Base-by-base conservation (phyloP, 805 yeast species). In the Lipomyces yamanashiensis region DNA sequence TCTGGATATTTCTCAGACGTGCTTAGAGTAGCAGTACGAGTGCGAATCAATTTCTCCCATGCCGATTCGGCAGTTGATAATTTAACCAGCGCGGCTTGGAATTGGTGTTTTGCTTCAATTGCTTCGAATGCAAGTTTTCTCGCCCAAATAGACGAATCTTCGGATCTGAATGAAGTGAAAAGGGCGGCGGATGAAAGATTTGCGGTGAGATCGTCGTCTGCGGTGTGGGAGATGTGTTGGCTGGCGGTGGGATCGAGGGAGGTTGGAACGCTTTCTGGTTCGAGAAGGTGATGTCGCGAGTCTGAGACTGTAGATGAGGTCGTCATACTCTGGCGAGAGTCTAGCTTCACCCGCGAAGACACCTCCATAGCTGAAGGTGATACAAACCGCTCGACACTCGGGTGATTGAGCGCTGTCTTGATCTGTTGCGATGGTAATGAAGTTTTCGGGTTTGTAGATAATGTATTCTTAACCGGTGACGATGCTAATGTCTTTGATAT, bases 81-180 rank as follows among this genome's bases (percentile, higher is more conserved):
- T 12, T 48, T 40, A 1, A 47, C 49, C 6, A 48, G 40, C 43
- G 61, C 59, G 19, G 57, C 13, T 10, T 62, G 56, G 15, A 33
- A 57, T 19, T 39, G 48, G 47, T 37, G 39, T 34, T 53, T 51
- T 6, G 59, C 34, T 28, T 59, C 61, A 15, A 23, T 13, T 13
- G 64, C 64, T 36, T 60, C 59, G 43, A 39, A 50, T 5, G 62
- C 59, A 23, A 64, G 59, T 33, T 54, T 56, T 45, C 61, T 56
- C 13, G 64, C 62, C 64, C 62, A 56, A 2, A 53, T 34, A 7
- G 50, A 41, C 17, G 45, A 15, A n/a, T 54, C 62, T 21, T 52
- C 53, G 41, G 55, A 28, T 33, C 15, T 50, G 23, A 19, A 39
- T 15, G 57, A 41, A 6, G 49, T 4, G 15, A 43, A 43, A 23